Percentiles rank a stretch among this genome's conserved stretches.
Conservation (phyloP, 2,329 filamentous ascomycete species). For the Colletotrichum coccodes region DNA sequence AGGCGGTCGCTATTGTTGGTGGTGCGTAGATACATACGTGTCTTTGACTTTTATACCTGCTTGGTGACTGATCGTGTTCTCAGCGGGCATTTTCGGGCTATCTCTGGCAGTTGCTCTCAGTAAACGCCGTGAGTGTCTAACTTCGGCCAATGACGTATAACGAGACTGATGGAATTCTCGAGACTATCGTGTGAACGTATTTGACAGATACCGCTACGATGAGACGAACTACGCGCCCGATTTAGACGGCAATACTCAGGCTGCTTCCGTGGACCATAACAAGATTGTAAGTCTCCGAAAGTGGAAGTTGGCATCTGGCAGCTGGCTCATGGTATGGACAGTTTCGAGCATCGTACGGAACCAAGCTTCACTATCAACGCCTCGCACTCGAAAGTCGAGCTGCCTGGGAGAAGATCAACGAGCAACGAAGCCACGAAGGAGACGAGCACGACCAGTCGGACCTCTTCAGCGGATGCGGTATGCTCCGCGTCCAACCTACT, state of each 20-base stretch:
- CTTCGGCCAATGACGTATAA: too few relatives aligned
- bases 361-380: conserved; percentile 38
- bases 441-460: conserved; percentile 10
- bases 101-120: conserved; percentile 37
- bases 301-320: background rate
- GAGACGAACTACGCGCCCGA: conserved; percentile 36
- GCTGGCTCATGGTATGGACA: background rate
- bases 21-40: background rate
- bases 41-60: background rate
- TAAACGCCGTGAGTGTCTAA: conserved; percentile 32
- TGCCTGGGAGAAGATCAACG: conserved; percentile 36
- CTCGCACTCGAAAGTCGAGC: conserved; percentile 38
- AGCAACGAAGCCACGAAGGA: background rate
- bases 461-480: conserved; percentile 37
- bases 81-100: conserved; percentile 39
- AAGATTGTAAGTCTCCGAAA: conserved; percentile 35
- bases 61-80: background rate
- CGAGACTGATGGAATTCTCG: background rate
- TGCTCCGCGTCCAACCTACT: conserved; percentile 39
- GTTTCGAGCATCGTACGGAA: conserved; percentile 40
- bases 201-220: conserved; percentile 36
- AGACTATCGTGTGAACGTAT: conserved; percentile 35
- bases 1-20: conserved; percentile 16
- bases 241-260: conserved; percentile 30
- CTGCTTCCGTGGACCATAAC: conserved; percentile 40